phyloP scores from a whole-genome alignment of 257 asterid species.

The Buddleja alternifolia region DNA sequence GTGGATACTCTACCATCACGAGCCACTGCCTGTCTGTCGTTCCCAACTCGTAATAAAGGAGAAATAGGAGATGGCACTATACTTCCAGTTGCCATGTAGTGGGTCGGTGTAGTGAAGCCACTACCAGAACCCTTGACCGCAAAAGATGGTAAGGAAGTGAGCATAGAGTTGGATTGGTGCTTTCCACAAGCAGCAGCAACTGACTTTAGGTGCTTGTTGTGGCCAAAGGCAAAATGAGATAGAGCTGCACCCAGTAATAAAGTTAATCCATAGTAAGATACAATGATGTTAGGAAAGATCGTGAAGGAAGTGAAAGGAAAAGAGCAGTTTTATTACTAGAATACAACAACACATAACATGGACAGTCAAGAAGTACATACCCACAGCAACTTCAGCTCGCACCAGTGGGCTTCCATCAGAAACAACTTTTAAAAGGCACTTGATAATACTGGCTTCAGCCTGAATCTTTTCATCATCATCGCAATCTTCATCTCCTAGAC shows the following conservation, averaged over 20 bases:
- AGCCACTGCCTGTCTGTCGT: slow-evolving; percentile 54
- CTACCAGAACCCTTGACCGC: slow-evolving; percentile 69
- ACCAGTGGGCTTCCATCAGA: slow-evolving; percentile 99
- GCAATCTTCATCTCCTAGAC: slow-evolving; percentile 77
- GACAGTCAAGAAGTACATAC: slow-evolving; percentile 48
- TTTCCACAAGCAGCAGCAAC: slow-evolving; percentile 92
- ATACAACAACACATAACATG: slow-evolving; percentile 1
- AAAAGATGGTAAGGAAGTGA: slow-evolving; percentile 85
- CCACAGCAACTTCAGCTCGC: slow-evolving; percentile 98
- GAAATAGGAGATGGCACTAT: slow-evolving; percentile 67
- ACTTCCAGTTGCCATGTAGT: slow-evolving; percentile 72
- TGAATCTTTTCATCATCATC: slow-evolving; percentile 91
- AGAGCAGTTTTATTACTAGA: not conserved
- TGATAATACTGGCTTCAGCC: slow-evolving; percentile 75
- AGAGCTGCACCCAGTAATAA: slow-evolving; percentile 65
- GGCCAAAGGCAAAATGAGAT: slow-evolving; percentile 97
- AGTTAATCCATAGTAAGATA: slow-evolving; percentile 7
- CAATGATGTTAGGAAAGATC: not conserved
- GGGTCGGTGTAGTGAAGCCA: slow-evolving; percentile 84
- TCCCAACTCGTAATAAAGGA: slow-evolving; percentile 69
- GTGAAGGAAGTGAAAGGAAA: not conserved
- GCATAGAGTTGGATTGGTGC: slow-evolving; percentile 75
- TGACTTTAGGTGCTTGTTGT: slow-evolving; percentile 87
- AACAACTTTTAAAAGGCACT: slow-evolving; percentile 72
- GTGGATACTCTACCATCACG: slow-evolving; percentile 89